Percentiles rank a stretch among this genome's conserved stretches.
Conservation (phyloP, 371 early-diverging fungal species). For the Rhizopus delemar region DNA sequence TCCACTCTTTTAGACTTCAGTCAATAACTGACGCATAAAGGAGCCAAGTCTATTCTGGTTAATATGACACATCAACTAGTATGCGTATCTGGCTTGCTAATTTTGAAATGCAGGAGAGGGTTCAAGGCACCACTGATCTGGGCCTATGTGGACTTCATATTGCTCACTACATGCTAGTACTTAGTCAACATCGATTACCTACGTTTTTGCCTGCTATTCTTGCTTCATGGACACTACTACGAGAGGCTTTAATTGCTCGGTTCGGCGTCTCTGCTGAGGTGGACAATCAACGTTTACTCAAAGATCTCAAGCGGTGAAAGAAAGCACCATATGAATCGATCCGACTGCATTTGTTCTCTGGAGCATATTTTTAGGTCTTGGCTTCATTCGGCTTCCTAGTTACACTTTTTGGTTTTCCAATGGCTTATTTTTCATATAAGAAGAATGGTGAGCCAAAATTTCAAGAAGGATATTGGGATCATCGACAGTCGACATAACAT, state of each 20-base stretch:
- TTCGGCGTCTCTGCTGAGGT: conserved; percentile 10
- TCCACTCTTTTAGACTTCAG: neutral
- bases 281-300: conserved; percentile 7
- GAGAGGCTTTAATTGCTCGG: neutral
- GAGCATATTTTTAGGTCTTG: no score
- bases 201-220: neutral
- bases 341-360: conserved; percentile 6
- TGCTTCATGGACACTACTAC: neutral
- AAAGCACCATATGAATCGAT: conserved; percentile 6
- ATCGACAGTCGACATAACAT: no score
- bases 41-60: conserved; percentile 1
- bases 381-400: no score
- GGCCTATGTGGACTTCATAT: neutral
- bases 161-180: neutral
- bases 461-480: no score
- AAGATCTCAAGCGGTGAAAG: conserved; percentile 3
- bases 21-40: neutral
- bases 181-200: conserved; percentile 7
- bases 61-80: neutral
- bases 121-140: conserved; percentile 4
- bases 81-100: conserved; percentile 3
- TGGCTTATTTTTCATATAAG: no score
- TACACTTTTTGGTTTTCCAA: no score
- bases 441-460: no score
- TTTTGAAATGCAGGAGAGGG: neutral